Percentiles rank a stretch among this genome's conserved stretches.
These are phyloP conservation scores for Fistulina hepatica DNA, from an alignment of 1,284 basidiomycete genomes.

Conservation along the genomic window DNA sequence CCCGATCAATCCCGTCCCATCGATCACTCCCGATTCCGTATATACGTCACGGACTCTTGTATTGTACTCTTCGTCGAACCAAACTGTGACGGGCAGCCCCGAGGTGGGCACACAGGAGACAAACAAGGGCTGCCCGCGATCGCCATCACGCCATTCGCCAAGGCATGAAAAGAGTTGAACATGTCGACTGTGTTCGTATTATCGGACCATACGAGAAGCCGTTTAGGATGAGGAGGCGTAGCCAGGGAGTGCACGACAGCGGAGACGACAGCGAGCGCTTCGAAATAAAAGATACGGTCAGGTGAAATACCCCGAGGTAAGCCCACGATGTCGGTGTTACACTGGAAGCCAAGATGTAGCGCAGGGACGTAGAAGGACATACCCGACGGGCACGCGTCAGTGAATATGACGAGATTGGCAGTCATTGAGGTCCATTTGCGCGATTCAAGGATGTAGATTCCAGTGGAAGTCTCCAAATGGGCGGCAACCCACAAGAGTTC, in stretches of 20 bases:
- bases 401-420: conserved; percentile 17
- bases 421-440: conserved; percentile 16
- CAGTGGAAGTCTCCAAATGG: conserved; percentile 15
- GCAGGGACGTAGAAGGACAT: conserved; percentile 4
- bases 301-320: conserved; percentile 1
- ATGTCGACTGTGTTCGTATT: conserved; percentile 25
- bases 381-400: conserved; percentile 1
- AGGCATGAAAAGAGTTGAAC: conserved; percentile 22
- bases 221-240: background rate
- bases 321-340: no score
- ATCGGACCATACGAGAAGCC: conserved; percentile 23
- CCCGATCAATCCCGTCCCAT: no score
- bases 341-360: conserved; percentile 16
- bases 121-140: no score
- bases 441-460: conserved; percentile 22
- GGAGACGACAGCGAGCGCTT: conserved; percentile 19
- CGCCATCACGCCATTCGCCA: no score
- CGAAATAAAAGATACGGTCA: conserved; percentile 22
- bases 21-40: no score
- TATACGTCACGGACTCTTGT: no score
- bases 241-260: conserved; percentile 12
- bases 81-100: no score
- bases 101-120: no score
- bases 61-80: no score
- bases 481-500: conserved; percentile 25